These are phyloP conservation scores for Suhomyces tanzawaensis DNA, from an alignment of 805 yeast genomes.

Conservation along the genomic window DNA sequence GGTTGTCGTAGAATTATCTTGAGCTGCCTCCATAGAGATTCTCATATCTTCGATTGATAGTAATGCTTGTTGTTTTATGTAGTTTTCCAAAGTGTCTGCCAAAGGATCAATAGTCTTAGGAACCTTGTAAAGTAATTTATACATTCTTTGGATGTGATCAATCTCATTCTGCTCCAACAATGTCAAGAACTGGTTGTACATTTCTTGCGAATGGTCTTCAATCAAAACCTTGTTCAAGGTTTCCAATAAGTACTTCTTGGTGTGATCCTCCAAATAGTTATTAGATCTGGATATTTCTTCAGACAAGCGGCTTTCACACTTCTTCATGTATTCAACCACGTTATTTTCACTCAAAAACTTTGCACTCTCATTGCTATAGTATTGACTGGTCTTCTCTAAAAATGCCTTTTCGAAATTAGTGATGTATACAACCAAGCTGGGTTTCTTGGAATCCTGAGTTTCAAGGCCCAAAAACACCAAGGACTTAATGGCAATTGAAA, in stretches of 20 bases:
- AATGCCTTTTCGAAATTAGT: slow-evolving; percentile 76
- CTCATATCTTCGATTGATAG: slow-evolving; percentile 55
- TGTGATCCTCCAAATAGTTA: slow-evolving; percentile 80
- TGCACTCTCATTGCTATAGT: slow-evolving; percentile 66
- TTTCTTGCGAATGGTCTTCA: slow-evolving; percentile 68
- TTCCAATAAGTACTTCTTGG: slow-evolving; percentile 73
- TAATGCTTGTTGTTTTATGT: slow-evolving; percentile 54
- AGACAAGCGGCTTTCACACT: slow-evolving; percentile 75
- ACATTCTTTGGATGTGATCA: slow-evolving; percentile 77
- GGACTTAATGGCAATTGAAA: slow-evolving; percentile 77
- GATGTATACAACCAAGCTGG: slow-evolving; percentile 78
- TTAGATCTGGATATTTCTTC: slow-evolving; percentile 82
- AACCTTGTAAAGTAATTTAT: slow-evolving; percentile 70
- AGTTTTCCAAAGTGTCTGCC: slow-evolving; percentile 66
- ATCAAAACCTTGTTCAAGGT: slow-evolving; percentile 75
- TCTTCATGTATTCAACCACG: slow-evolving; percentile 86
- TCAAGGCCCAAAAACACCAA: slow-evolving; percentile 90
- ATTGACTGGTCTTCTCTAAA: slow-evolving; percentile 64
- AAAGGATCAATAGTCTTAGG: slow-evolving; percentile 77
- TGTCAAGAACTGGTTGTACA: slow-evolving; percentile 74
- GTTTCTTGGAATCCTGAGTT: slow-evolving; percentile 81
- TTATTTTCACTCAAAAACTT: slow-evolving; percentile 68
- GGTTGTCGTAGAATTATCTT: slow-evolving; percentile 9
- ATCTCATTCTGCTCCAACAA: slow-evolving; percentile 70
- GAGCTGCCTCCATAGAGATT: slow-evolving; percentile 29